Base-by-base conservation (phyloP, 2,329 filamentous ascomycete genomes). In the Daldinia sp. region DNA sequence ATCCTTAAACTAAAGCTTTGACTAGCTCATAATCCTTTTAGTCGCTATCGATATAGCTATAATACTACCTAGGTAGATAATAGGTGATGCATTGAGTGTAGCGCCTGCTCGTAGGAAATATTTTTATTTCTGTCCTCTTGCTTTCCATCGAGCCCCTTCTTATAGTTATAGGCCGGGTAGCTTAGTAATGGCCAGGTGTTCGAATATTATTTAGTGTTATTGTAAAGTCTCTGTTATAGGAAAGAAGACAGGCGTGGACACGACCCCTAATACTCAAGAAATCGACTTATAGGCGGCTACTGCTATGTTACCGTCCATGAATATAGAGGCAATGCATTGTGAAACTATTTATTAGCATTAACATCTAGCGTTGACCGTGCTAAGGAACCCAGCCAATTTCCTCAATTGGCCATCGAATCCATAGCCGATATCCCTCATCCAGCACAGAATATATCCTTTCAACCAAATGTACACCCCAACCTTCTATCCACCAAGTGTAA, bases 361-460 rank as follows among this genome's bases (percentile, higher is more conserved):
- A 3, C 5, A 47, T 35, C 9, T 32, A 15, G 23, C 4, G 17
- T 45, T 3, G 21, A 29, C 25, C 7, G 15, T 34, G 10, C 19
- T 35, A 63, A 15, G 68, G 68, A 7, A 64, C 60, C 72, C 72
- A 75, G 9, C 72, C 72, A 21, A 73, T 67, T 43, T 74, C 69
- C 58, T 73, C 69, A 11, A 74, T 70, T 2, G 72, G 71, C 73
- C 73, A 74, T 29, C 64, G 61, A 35, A 75, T 72, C 73, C 72
- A 74, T 47, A 72, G 58, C 11, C 72, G 63, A 57, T 72, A 68
- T 11, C 61, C 58, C 7, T 69, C 64, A 48, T 70, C 67, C n/a
- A 75, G 47, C n/a, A 64, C 64, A 3, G 63, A 61, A 43, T 72
- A 71, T 57, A 74, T 73, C n/a, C 68, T 64, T n/a, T 60, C 58